These are phyloP conservation scores for Rubia balearica DNA, from an alignment of 305 asterid genomes.

Conservation along the genomic window DNA sequence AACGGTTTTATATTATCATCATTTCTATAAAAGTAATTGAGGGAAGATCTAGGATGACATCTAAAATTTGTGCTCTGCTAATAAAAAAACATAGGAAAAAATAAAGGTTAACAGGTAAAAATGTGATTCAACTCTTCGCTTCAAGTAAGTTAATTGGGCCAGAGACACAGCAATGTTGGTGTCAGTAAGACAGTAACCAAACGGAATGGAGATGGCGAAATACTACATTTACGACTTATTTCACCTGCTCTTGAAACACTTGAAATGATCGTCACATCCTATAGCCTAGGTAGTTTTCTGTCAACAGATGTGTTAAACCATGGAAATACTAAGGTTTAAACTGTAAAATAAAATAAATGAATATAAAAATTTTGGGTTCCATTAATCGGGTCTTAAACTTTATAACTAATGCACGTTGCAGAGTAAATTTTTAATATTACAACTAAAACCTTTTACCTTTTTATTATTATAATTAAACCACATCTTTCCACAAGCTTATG, in stretches of 20 bases:
- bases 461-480: no score
- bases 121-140: constrained; percentile 23
- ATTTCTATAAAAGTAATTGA: background rate
- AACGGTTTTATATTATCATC: background rate
- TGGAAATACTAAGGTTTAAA: no score
- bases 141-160: constrained; percentile 51
- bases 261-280: no score
- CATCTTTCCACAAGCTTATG: no score
- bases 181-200: constrained; percentile 22
- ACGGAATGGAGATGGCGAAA: background rate
- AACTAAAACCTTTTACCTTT: no score
- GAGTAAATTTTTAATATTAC: no score
- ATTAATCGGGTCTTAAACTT: no score
- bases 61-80: constrained; percentile 2
- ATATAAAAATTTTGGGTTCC: no score
- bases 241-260: constrained; percentile 78
- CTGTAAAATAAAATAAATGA: no score
- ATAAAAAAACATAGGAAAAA: background rate
- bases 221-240: background rate
- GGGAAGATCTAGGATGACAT: constrained; percentile 3
- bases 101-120: constrained; percentile 3
- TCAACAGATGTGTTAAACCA: no score
- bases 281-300: no score
- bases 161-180: constrained; percentile 57
- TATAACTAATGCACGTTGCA: no score